Evolutionary conservation across 352 stramenopile genomes (phyloP).

Genomic region (Globisporangium heterothallicum): DNA sequence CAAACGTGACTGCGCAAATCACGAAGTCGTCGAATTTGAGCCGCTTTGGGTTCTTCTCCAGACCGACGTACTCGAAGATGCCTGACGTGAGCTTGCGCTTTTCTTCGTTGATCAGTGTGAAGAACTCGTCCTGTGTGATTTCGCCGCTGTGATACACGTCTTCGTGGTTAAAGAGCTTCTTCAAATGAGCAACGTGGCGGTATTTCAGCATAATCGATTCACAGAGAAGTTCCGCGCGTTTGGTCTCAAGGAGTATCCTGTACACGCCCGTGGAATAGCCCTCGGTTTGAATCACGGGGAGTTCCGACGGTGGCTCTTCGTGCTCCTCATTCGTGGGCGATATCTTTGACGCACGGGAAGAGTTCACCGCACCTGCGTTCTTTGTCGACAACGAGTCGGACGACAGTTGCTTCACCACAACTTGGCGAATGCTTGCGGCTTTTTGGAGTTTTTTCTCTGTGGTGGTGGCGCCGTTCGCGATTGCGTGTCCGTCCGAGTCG

Average conservation of each 20-base stretch:
- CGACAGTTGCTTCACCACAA: slow-evolving; percentile 12
- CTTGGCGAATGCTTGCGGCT: slow-evolving; percentile 1
- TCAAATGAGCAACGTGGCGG: slow-evolving; percentile 30
- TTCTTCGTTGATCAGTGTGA: slow-evolving; percentile 43
- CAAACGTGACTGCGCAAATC: slow-evolving; percentile 44
- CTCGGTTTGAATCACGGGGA: slow-evolving; percentile 6
- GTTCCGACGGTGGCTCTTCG: background rate
- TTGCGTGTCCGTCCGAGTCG: background rate
- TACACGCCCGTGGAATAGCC: slow-evolving; percentile 42
- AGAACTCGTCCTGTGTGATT: slow-evolving; percentile 63
- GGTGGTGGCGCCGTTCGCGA: background rate
- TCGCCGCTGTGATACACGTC: slow-evolving; percentile 37
- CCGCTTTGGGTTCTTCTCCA: slow-evolving; percentile 19
- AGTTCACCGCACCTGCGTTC: background rate
- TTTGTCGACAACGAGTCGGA: background rate
- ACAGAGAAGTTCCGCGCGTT: slow-evolving; percentile 43
- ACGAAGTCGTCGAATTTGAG: slow-evolving; percentile 66
- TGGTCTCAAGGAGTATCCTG: slow-evolving; percentile 42
- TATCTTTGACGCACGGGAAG: background rate
- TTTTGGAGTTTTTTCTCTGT: background rate
- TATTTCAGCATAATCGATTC: slow-evolving; percentile 39
- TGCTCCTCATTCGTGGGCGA: background rate
- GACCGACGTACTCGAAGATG: slow-evolving; percentile 40
- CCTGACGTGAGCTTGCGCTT: slow-evolving; percentile 49
- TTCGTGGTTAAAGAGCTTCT: slow-evolving; percentile 33